Percentiles rank a stretch among this genome's conserved stretches.
Conservation (phyloP, 345 rosid species). For the Eucalyptus caleyi region DNA sequence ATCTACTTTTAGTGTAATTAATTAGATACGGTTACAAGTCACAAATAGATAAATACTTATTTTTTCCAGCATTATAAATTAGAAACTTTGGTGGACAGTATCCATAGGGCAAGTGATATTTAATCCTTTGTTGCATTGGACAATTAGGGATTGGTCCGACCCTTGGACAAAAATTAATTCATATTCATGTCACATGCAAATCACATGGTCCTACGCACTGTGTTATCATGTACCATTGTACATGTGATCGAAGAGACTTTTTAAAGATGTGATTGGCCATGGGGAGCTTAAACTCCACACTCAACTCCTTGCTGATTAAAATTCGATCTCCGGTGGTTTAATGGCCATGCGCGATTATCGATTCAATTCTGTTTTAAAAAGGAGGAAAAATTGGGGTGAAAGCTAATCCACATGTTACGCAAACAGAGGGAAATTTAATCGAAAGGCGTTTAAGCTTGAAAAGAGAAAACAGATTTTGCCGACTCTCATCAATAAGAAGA, state of each 20-base stretch:
- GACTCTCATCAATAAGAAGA: not conserved
- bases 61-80: fast-evolving
- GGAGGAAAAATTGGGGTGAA: not conserved
- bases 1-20: not conserved
- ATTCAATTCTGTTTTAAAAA: not conserved
- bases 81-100: not conserved
- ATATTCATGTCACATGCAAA: not conserved
- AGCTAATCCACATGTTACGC: not conserved
- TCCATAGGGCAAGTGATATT: not conserved
- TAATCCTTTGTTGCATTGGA: not conserved
- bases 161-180: not conserved
- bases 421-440: not conserved
- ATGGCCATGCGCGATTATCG: not conserved
- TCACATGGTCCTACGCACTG: fast-evolving
- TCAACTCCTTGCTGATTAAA: not conserved
- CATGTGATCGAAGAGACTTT: not conserved
- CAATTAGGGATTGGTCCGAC: not conserved
- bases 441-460: fast-evolving
- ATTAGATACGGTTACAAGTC: not conserved
- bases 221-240: not conserved
- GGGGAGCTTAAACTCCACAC: not conserved
- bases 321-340: too few relatives aligned
- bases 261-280: not conserved
- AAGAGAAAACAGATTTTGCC: not conserved
- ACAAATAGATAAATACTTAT: not conserved